phyloP scores from a whole-genome alignment of 371 early-diverging fungal genomes.

The Saksenaea vasiformis region DNA sequence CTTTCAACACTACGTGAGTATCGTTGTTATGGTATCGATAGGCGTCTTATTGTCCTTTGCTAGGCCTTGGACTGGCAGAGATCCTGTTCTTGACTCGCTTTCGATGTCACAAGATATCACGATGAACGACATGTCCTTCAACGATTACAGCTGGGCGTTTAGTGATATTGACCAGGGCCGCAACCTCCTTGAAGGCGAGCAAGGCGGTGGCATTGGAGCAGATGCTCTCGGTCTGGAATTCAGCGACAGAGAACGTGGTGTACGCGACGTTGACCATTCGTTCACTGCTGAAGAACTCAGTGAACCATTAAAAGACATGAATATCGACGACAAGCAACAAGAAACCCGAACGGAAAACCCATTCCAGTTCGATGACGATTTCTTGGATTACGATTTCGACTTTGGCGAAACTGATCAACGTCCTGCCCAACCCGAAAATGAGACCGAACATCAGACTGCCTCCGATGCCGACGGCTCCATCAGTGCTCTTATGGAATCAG shows the following conservation, averaged over 20 bases:
- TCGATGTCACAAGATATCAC: conserved; percentile 54
- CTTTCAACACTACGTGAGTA: conserved; percentile 45
- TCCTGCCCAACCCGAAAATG: conserved; percentile 3
- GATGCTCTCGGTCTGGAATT: neutral
- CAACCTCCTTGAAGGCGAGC: conserved; percentile 10
- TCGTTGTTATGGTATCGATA: neutral
- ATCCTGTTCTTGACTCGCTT: conserved; percentile 48
- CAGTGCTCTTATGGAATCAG: conserved; percentile 31
- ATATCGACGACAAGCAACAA: conserved; percentile 35
- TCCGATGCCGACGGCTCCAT: conserved; percentile 15
- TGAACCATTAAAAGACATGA: conserved; percentile 43
- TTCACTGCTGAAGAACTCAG: conserved; percentile 28
- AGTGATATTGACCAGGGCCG: conserved; percentile 36
- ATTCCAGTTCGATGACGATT: conserved; percentile 14
- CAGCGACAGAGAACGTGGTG: conserved; percentile 40
- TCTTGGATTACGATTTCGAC: conserved; percentile 56
- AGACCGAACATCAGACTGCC: conserved; percentile 5
- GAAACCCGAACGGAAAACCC: conserved; percentile 5
- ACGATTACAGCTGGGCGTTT: conserved; percentile 11
- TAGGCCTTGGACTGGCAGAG: conserved; percentile 14
- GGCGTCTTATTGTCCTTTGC: neutral
- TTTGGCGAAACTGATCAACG: conserved; percentile 46
- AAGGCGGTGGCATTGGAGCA: conserved; percentile 9
- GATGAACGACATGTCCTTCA: conserved; percentile 18
- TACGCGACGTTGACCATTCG: conserved; percentile 24